Base-by-base conservation (phyloP, 371 early-diverging fungal genomes). In the Entomophthora muscae region DNA sequence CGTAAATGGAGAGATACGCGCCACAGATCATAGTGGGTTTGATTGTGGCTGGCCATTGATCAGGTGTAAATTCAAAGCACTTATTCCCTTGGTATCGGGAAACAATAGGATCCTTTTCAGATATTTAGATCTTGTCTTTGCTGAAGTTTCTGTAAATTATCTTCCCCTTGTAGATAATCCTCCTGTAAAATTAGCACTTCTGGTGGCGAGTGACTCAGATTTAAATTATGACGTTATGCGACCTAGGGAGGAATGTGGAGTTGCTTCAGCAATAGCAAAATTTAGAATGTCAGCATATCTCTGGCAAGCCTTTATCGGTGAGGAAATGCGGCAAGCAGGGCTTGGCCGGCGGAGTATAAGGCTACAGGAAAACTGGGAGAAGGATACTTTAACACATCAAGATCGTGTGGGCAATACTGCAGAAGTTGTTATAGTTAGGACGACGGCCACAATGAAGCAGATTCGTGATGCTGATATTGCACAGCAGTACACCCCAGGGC, bases 301-400 rank as follows among this genome's bases (percentile, higher is more conserved):
- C 66, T 86, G 86, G 86, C 85, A 85, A 68, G 85, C 83, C 0
- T 85, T 82, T 65, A 77, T 76, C 53, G 76, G 83, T 7, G 86
- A 86, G 64, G 83, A 85, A 70, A 74, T 86, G 77, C 64, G 77
- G 64, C 76, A 83, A 2, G 70, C 77, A 33, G 86, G 80, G 24
- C 77, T 75, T 70, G 80, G 60, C 3, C 65, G 54, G 28, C 61
- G 68, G n/a, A 80, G 84, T 3, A 80, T 86, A 67, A 71, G 82
- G n/a, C 63, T 85, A 0, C 80, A 83, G 5, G 86, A 86, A 64
- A 65, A 66, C 13, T 78, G 70, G 65, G 60, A 72, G 32, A 73
- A 72, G 0, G 84, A 81, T 66, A 79, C 79, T 0, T 68, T 78
- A 51, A 70, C 53, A 13, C 58, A 64, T 31, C 66, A 42, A 23